phyloP scores from a whole-genome alignment of 225 moss, liverwort and hornwort species.

The Straminergon stramineum region DNA sequence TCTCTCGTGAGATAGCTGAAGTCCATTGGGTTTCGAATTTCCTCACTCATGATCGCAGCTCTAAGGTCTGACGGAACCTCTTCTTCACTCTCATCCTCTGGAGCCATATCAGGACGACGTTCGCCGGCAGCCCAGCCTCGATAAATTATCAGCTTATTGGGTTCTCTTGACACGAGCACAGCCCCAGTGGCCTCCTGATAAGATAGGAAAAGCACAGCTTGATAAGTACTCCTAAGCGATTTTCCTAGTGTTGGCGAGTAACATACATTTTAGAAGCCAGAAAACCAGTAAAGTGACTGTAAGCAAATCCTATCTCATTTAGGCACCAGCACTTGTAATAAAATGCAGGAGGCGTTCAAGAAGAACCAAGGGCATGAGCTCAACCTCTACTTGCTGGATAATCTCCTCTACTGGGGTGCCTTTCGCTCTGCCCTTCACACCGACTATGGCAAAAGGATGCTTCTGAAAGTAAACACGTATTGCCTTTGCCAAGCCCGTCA shows the following conservation, averaged over 20 bases:
- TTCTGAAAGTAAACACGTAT: conserved; percentile 78
- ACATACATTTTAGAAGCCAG: background rate
- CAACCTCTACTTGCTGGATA: conserved; percentile 68
- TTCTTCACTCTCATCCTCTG: conserved; percentile 28
- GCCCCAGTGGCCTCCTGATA: conserved; percentile 75
- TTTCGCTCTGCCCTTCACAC: conserved; percentile 82
- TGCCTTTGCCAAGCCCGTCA: conserved; percentile 74
- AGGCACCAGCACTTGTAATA: background rate
- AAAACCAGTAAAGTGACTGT: background rate
- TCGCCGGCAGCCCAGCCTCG: conserved; percentile 89
- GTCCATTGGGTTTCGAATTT: conserved; percentile 28
- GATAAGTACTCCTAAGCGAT: background rate
- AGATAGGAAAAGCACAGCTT: background rate
- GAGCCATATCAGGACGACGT: conserved; percentile 40
- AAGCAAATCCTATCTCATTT: background rate
- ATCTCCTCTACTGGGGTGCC: conserved; percentile 87
- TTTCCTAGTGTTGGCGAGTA: background rate
- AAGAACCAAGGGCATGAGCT: background rate
- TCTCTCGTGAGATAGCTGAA: conserved; percentile 35
- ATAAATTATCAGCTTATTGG: conserved; percentile 73
- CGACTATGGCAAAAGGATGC: conserved; percentile 76
- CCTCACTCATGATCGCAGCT: conserved; percentile 67
- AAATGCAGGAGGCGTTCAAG: background rate
- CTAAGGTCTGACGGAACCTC: conserved; percentile 47
- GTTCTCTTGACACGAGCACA: conserved; percentile 77